These are phyloP conservation scores for Entomortierella chlamydospora DNA, from an alignment of 192 early-diverging fungal species.

Conservation along the genomic window DNA sequence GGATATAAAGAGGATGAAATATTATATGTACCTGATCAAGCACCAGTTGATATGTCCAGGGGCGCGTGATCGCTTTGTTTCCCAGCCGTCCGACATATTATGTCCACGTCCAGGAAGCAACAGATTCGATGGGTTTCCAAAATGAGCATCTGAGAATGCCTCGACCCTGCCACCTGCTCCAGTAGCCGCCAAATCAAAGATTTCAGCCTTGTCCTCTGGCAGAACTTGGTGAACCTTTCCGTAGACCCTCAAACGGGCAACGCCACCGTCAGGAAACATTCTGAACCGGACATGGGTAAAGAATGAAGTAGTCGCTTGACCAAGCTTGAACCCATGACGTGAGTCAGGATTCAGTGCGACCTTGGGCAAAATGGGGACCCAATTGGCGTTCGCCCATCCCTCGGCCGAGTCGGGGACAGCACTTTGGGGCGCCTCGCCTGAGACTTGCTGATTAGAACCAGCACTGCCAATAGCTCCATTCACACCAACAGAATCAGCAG, in stretches of 20 bases:
- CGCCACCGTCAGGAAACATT: conserved; percentile 85
- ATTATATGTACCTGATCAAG: conserved; percentile 27
- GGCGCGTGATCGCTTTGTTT: conserved; percentile 86
- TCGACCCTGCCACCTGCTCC: conserved; percentile 73
- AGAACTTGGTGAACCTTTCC: conserved; percentile 72
- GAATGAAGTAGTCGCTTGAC: conserved; percentile 52
- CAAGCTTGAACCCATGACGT: conserved; percentile 72
- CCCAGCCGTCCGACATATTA: conserved; percentile 94
- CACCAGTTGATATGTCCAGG: conserved; percentile 78
- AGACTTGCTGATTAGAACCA: background rate
- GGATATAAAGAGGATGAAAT: too few species aligned
- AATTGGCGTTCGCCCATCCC: conserved; percentile 21
- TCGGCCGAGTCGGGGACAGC: conserved; percentile 4
- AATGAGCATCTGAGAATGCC: conserved; percentile 83
- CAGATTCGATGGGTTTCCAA: conserved; percentile 81
- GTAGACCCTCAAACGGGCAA: conserved; percentile 79
- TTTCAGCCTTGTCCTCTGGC: conserved; percentile 52
- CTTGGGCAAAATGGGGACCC: conserved; percentile 72
- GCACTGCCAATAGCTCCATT: conserved; percentile 3
- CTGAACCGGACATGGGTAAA: conserved; percentile 80
- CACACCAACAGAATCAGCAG: background rate
- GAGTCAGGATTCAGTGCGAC: conserved; percentile 76
- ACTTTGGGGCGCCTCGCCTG: background rate
- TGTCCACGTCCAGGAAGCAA: conserved; percentile 81
- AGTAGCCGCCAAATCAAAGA: conserved; percentile 76